Conservation (phyloP, 1,284 basidiomycete genomes). For the Cystobasidium sp. region DNA sequence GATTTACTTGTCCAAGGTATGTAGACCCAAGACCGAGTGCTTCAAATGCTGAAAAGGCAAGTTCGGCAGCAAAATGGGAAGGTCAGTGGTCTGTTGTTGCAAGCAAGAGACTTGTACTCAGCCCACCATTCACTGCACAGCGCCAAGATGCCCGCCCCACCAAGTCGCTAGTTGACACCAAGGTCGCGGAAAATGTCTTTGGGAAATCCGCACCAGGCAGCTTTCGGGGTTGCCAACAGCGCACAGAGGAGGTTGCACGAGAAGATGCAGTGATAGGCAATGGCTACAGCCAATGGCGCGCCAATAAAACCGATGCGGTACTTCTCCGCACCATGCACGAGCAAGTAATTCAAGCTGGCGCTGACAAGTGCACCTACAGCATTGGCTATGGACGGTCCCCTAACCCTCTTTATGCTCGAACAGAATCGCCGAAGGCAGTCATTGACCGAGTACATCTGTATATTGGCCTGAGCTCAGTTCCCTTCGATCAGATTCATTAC, state of each 20-base stretch:
- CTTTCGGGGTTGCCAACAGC: slow-evolving; percentile 70
- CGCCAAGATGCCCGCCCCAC: slow-evolving; percentile 67
- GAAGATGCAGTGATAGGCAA: slow-evolving; percentile 61
- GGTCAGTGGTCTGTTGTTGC: neutral
- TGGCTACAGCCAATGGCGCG: slow-evolving; percentile 84
- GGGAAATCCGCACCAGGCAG: slow-evolving; percentile 82
- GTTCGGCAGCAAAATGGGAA: neutral
- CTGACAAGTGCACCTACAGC: slow-evolving; percentile 84
- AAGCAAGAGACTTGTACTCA: neutral
- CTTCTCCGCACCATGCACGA: slow-evolving; percentile 62
- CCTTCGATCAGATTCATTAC: neutral
- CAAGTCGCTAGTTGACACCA: slow-evolving; percentile 74
- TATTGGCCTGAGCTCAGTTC: neutral
- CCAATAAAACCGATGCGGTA: slow-evolving; percentile 87
- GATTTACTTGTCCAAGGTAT: slow-evolving; percentile 16
- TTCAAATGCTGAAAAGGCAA: slow-evolving; percentile 18
- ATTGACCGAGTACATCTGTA: slow-evolving; percentile 65
- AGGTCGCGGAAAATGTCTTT: slow-evolving; percentile 70
- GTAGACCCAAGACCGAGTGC: slow-evolving; percentile 20
- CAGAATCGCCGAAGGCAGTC: slow-evolving; percentile 71
- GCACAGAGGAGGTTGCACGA: slow-evolving; percentile 72
- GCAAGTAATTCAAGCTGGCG: slow-evolving; percentile 75
- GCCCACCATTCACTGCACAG: slow-evolving; percentile 82
- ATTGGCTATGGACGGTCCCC: slow-evolving; percentile 83
- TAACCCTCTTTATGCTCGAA: slow-evolving; percentile 85